Percentiles rank a stretch among this genome's conserved stretches.
Evolutionary conservation across 352 stramenopile species (phyloP).

Genomic region (Pythium pectinolyticum): DNA sequence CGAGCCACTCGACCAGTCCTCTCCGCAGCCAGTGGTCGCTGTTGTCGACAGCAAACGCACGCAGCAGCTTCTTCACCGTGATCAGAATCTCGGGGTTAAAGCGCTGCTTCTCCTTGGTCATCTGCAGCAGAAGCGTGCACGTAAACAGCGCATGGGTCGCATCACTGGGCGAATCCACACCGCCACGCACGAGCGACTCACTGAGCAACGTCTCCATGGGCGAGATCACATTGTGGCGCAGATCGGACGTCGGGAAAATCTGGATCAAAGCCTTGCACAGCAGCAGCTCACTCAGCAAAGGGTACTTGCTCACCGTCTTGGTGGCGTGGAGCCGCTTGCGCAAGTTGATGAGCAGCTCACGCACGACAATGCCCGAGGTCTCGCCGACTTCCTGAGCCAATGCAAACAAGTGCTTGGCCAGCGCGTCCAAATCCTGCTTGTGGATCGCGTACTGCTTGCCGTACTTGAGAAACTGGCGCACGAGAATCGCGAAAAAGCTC

Average conservation of each 20-base stretch:
- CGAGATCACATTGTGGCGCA: slow-evolving; percentile 93
- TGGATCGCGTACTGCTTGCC: slow-evolving; percentile 73
- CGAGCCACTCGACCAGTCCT: slow-evolving; percentile 46
- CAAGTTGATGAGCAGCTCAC: slow-evolving; percentile 89
- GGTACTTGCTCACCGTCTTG: slow-evolving; percentile 81
- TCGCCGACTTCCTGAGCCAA: slow-evolving; percentile 92
- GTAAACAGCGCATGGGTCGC: slow-evolving; percentile 81
- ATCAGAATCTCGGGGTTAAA: slow-evolving; percentile 86
- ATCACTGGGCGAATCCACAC: slow-evolving; percentile 72
- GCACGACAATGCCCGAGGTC: slow-evolving; percentile 84
- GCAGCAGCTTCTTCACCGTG: slow-evolving; percentile 52
- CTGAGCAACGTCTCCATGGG: slow-evolving; percentile 90
- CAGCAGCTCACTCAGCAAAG: slow-evolving; percentile 87
- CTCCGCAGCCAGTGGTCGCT: slow-evolving; percentile 48
- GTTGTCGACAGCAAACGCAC: slow-evolving; percentile 39
- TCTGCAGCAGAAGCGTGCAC: slow-evolving; percentile 66
- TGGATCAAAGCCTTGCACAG: slow-evolving; percentile 86
- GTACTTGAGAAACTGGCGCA: slow-evolving; percentile 92
- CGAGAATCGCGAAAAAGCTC: slow-evolving; percentile 95
- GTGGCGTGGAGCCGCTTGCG: slow-evolving; percentile 86
- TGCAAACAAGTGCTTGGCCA: slow-evolving; percentile 85
- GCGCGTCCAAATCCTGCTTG: slow-evolving; percentile 71
- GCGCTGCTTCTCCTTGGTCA: slow-evolving; percentile 87
- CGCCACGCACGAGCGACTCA: slow-evolving; percentile 83
- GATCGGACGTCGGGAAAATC: slow-evolving; percentile 94